Conservation (phyloP, 192 early-diverging fungal species). For the Endogone sp. region DNA sequence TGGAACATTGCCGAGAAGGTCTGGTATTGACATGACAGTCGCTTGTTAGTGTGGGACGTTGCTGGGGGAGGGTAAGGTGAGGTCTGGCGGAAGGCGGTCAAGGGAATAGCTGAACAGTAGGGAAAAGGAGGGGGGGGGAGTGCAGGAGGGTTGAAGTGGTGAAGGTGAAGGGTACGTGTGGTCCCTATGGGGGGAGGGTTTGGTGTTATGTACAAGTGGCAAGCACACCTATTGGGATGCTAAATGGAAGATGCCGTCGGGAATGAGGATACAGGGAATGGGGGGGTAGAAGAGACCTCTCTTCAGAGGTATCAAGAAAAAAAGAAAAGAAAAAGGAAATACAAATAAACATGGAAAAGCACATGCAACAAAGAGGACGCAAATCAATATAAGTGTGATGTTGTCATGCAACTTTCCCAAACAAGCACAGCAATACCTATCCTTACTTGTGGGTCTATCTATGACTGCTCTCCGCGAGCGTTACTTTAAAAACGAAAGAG, state of each 20-base stretch:
- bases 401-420: neutral
- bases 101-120: neutral
- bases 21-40: neutral
- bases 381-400: neutral
- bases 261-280: conserved; percentile 2
- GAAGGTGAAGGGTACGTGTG: conserved; percentile 10
- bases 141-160: conserved; percentile 3
- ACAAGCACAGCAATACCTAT: neutral
- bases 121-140: neutral
- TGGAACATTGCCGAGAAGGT: neutral
- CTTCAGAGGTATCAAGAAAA: conserved; percentile 5
- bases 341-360: neutral
- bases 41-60: neutral
- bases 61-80: neutral
- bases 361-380: conserved; percentile 5
- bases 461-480: too few species aligned
- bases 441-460: neutral
- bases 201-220: neutral
- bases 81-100: too few species aligned
- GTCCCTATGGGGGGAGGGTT: neutral
- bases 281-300: neutral
- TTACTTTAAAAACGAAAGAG: neutral
- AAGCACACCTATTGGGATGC: conserved; percentile 6
- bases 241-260: neutral
- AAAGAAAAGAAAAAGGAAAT: neutral